Conservation (phyloP, 2,329 filamentous ascomycete species). For the Penicillium digitatum region DNA sequence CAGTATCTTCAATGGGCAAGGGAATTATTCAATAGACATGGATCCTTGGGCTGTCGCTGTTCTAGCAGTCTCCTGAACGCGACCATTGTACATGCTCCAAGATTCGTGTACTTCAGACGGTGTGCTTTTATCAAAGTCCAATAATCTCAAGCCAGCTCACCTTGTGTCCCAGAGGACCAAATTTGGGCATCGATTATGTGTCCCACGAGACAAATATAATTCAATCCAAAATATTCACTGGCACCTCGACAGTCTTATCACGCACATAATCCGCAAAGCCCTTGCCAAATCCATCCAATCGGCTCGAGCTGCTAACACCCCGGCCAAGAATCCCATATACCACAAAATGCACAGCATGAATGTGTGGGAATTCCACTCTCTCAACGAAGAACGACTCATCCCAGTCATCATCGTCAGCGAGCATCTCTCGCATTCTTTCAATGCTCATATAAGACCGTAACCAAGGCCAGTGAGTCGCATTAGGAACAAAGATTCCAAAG, state of each 20-base stretch:
- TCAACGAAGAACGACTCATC: slow-evolving; percentile 43
- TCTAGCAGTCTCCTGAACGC: slow-evolving; percentile 17
- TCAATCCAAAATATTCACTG: slow-evolving; percentile 19
- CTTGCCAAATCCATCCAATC: slow-evolving; percentile 51
- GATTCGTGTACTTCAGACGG: too few relatives aligned
- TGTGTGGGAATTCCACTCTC: slow-evolving; percentile 47
- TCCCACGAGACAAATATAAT: too few relatives aligned
- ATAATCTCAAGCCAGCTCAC: neutral
- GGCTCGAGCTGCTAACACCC: slow-evolving; percentile 48
- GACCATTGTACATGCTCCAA: neutral
- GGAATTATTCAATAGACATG: slow-evolving; percentile 24
- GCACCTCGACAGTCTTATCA: slow-evolving; percentile 44
- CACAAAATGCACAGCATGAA: slow-evolving; percentile 51
- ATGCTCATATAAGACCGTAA: slow-evolving; percentile 42
- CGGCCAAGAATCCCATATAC: slow-evolving; percentile 47
- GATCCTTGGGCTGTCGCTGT: slow-evolving; percentile 26
- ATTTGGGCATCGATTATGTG: neutral
- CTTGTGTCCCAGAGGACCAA: neutral
- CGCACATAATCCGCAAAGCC: slow-evolving; percentile 52
- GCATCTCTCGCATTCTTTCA: slow-evolving; percentile 36
- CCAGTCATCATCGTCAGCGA: slow-evolving; percentile 44
- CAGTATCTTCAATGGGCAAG: slow-evolving; percentile 9
- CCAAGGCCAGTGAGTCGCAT: slow-evolving; percentile 32
- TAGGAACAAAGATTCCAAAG: slow-evolving; percentile 38
- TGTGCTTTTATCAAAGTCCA: too few relatives aligned